phyloP scores from a whole-genome alignment of 192 early-diverging fungal species.

The Umbelopsis sp. region DNA sequence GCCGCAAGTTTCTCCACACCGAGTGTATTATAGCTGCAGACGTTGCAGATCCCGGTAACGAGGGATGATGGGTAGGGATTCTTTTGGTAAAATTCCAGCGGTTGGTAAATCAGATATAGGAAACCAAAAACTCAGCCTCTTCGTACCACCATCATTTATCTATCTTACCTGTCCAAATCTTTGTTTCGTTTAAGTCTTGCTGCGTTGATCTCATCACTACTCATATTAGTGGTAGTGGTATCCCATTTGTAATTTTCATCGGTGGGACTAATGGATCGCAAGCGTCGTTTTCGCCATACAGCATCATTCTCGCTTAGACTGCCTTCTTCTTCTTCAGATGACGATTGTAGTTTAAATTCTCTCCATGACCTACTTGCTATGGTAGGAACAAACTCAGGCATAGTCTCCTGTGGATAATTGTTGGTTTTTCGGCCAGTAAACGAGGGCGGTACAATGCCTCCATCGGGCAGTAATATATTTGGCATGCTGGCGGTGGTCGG shows the following conservation, averaged over 20 bases:
- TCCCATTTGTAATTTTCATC: background rate
- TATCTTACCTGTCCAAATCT: constrained; percentile 28
- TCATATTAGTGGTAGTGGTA: background rate
- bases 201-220: constrained; percentile 10
- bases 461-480: constrained; percentile 26
- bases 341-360: background rate
- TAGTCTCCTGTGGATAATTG: background rate
- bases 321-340: constrained; percentile 2
- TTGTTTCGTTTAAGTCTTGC: constrained; percentile 4
- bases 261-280: background rate
- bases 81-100: constrained; percentile 10
- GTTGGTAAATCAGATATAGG: no score
- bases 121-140: no score
- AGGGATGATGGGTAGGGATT: constrained; percentile 41
- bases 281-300: constrained; percentile 3
- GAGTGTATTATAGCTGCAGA: constrained; percentile 31
- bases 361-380: background rate
- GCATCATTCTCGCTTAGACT: constrained; percentile 15
- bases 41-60: constrained; percentile 25
- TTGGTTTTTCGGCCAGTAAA: constrained; percentile 12
- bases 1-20: constrained; percentile 34
- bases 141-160: no score
- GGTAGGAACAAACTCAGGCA: constrained; percentile 12
- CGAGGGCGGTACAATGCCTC: constrained; percentile 29
- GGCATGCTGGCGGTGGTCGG: constrained; percentile 17